Percentiles rank a stretch among this genome's conserved stretches.
phyloP scores from a whole-genome alignment of 2,329 filamentous ascomycete genomes.

The Cephalotrichum gorgonifer region DNA sequence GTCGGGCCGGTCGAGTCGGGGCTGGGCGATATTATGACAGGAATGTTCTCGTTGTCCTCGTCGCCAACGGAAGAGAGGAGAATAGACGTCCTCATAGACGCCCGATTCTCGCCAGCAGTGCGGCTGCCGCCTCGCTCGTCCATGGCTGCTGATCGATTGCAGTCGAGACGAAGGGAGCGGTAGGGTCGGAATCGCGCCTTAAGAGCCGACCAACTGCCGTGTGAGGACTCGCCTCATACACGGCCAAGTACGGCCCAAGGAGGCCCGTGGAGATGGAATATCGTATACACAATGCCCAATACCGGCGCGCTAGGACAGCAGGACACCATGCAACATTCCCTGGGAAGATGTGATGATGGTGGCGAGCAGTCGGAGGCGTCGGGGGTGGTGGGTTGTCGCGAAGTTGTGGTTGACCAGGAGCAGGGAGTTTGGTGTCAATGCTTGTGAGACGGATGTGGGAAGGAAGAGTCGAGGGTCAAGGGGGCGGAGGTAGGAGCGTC shows the following conservation, averaged over 20 bases:
- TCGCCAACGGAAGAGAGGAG: constrained; percentile 4
- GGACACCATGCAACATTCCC: neutral
- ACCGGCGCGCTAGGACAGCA: neutral
- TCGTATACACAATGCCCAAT: neutral
- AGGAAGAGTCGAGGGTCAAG: neutral
- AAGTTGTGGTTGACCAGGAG: too few relatives aligned
- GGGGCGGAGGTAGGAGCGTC: neutral
- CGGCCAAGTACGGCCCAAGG: neutral
- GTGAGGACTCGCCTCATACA: neutral
- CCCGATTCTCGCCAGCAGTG: neutral
- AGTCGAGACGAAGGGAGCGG: neutral
- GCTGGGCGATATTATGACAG: neutral
- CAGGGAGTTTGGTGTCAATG: too few relatives aligned
- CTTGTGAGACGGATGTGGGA: too few relatives aligned
- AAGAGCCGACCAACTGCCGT: neutral
- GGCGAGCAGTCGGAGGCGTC: neutral
- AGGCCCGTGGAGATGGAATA: neutral
- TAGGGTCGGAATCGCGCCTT: neutral
- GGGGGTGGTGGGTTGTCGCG: neutral
- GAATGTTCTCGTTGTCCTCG: neutral
- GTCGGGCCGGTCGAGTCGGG: neutral
- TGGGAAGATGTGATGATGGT: neutral
- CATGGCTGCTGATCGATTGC: neutral
- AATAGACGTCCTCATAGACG: neutral
- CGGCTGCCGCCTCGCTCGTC: neutral